Evolutionary conservation across 768 basidiomycete species (phyloP).

Genomic region (Russula griseocarnosa): DNA sequence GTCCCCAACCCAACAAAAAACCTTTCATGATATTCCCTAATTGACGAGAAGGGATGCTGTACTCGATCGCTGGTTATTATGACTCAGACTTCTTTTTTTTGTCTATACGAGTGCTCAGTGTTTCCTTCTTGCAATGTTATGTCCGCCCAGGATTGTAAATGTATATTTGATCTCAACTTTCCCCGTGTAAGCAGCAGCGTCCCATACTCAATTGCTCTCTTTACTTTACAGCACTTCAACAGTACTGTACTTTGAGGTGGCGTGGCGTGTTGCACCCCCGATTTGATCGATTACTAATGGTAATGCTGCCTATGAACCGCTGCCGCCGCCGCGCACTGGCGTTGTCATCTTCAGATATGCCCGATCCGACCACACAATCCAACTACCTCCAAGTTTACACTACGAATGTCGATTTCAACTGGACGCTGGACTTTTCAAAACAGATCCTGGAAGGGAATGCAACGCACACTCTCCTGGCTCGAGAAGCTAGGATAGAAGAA

Average conservation of each 20-base stretch:
- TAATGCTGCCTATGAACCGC: no score
- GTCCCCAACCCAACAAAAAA: background rate
- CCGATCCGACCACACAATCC: slow-evolving; percentile 71
- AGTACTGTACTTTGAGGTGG: no score
- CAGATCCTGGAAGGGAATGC: slow-evolving; percentile 62
- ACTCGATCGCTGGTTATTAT: background rate
- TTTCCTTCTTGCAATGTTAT: background rate
- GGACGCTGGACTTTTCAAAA: slow-evolving; percentile 69
- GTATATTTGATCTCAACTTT: background rate
- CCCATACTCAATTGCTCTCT: background rate
- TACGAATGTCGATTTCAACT: slow-evolving; percentile 67
- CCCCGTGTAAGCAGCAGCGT: no score
- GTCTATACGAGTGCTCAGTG: background rate
- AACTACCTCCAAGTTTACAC: slow-evolving; percentile 71
- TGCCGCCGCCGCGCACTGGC: no score
- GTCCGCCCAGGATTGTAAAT: background rate
- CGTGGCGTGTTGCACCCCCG: no score
- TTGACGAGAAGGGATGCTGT: background rate
- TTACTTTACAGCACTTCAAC: background rate
- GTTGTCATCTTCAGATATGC: slow-evolving; percentile 13
- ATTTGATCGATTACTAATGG: slow-evolving; percentile 2
- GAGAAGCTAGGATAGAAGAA: slow-evolving; percentile 49
- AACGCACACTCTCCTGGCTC: slow-evolving; percentile 55
- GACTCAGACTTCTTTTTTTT: background rate
- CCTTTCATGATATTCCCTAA: background rate